Base-by-base conservation (phyloP, 164 flowering plant species). In the Stephania cephalantha region DNA sequence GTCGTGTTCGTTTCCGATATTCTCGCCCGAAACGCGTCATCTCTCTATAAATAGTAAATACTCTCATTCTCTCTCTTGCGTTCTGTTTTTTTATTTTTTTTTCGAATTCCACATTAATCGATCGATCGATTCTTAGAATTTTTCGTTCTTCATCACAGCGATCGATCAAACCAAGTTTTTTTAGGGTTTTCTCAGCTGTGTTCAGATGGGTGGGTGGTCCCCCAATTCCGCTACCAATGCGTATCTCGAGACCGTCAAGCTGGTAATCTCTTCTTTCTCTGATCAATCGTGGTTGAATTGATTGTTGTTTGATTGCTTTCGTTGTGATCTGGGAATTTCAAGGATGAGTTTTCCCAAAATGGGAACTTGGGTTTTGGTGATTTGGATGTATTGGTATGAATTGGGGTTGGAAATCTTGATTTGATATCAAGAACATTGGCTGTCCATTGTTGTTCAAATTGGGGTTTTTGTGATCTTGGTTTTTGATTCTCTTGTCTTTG, bases 161-260 rank as follows among this genome's bases (percentile, higher is more conserved):
- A 50, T 10, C 12, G 15, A 10, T 6, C 18, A 12, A 50, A 10
- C n/a, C 18, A 12, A 17, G 20, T 58, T 58, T 58, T 58, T 18
- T 58, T 3, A n/a, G 20, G 64, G 18, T 11, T 11, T 55, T 55
- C 55, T 50, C 12, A 18, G 63, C 17, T 55, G 13, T 55, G 65
- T 30, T 66, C 46, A 20, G 48, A 86, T 84, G 85, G 69, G 55
- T 18, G 88, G 83, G 22, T 88, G 90, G 88, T 85, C 87, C n/a
- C 82, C 85, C 35, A 48, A 74, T 72, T 83, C 83, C 46, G 89
- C 91, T 22, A 80, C 87, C 20, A 82, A 82, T 55, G 91, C 91
- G 29, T 88, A 71, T 78, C 83, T 88, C 48, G 88, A 88, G 63
- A 82, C 91, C 77, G 80, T 86, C 53, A 84, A 81, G 70, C 80